Conservation (phyloP, 768 basidiomycete species). For the Dentipellis sp. region DNA sequence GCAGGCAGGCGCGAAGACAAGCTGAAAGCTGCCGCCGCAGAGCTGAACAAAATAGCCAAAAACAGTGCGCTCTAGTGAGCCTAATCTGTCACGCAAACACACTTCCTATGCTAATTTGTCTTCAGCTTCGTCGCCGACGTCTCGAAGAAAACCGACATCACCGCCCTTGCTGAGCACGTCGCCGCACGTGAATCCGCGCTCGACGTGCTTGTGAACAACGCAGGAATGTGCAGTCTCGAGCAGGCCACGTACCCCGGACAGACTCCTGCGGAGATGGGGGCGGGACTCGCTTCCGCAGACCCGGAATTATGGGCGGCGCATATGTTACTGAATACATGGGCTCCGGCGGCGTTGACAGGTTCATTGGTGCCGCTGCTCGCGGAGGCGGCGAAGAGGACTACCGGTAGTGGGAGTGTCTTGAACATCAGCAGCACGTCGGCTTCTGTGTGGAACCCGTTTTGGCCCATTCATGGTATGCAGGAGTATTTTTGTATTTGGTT, state of each 20-base stretch:
- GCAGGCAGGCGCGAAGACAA: constrained; percentile 49
- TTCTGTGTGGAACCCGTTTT: constrained; percentile 28
- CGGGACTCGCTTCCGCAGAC: constrained; percentile 50
- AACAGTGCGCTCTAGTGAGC: constrained; percentile 10
- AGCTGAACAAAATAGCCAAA: constrained; percentile 27
- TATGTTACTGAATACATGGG: constrained; percentile 62
- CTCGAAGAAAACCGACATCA: constrained; percentile 36
- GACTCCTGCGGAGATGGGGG: constrained; percentile 56
- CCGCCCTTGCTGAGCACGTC: constrained; percentile 34
- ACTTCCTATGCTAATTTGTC: constrained; percentile 51
- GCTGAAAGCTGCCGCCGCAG: constrained; percentile 48
- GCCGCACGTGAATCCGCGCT: constrained; percentile 57
- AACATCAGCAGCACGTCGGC: not conserved
- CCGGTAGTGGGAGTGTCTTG: not conserved
- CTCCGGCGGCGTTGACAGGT: constrained; percentile 65
- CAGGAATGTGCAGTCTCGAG: constrained; percentile 43
- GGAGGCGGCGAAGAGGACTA: not conserved
- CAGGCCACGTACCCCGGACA: constrained; percentile 31
- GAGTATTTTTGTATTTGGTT: constrained; percentile 65
- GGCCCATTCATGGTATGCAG: constrained; percentile 69
- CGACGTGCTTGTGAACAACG: constrained; percentile 71
- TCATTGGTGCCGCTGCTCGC: constrained; percentile 54
- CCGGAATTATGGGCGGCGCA: constrained; percentile 65
- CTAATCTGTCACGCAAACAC: constrained; percentile 36
- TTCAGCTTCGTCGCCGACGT: constrained; percentile 59